Evolutionary conservation across 768 basidiomycete genomes (phyloP), one percentile per base, ranked within the genome.

Genomic region (Leccinum variicolor): DNA sequence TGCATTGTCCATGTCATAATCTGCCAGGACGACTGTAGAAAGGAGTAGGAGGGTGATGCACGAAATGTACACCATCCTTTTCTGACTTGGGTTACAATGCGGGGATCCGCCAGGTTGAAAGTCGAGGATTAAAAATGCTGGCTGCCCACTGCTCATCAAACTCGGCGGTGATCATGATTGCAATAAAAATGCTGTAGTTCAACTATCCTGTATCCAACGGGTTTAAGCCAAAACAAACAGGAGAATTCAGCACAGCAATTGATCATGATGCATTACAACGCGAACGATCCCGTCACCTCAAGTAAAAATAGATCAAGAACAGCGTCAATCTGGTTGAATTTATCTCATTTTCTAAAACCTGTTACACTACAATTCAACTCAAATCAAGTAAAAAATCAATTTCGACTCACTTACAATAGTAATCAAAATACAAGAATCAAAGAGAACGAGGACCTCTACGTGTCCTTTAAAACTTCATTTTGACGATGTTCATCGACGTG

Each of bases 1-100:
- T 21, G 61, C 60, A 41, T 69, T 68, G 57, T 69, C 67, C 17
- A 70, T 51, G 31, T 61, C 25, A 53, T 68, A 69, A 39, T 70
- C 60, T 25, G 66, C 68, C 55, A 53, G 46, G 14, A 56, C 62
- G 31, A 51, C 21, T 4, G 59, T 57, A 9, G 60, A 58, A 65
- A 65, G 29, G 25, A 70, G 47, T 5, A 70, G 25, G 13, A 14
- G 17, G 17, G 17, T 21, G 29, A 61, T 23, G 36, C 49, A 56
- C 54, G 52, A 50, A 25, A 34, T 8, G 51, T 14, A 36, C 19
- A 21, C 14, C 58, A 26, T 46, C 28, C 13, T 34, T 46, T 41
- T 41, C 43, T 25, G 34, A 10, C 54, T 46, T 43, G 23, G 34
- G 25, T 25, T 29, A 26, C 26, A 26, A 26, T 26, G 26, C 1